Evolutionary conservation across 129 eudicot genomes (phyloP), one percentile per base, ranked within the genome.

Genomic region (Smallanthus sonchifolius): DNA sequence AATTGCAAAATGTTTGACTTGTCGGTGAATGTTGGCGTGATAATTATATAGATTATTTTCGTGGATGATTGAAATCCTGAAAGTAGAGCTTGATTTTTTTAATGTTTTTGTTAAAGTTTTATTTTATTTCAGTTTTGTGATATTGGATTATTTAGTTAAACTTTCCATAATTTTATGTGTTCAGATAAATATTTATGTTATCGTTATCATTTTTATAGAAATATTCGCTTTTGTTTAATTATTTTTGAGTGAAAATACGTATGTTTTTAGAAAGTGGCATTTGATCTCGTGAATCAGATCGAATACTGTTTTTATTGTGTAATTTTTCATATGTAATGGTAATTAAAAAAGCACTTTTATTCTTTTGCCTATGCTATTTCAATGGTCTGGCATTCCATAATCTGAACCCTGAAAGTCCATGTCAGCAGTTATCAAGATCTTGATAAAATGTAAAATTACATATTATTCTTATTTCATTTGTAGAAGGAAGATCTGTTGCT

Each of bases 401-500:
- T n/a, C n/a, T n/a, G n/a, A n/a, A 57, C 11, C 32, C 37, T 7
- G 37, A 14, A 30, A 38, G 52, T 19, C 13, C 35, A 56, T n/a
- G n/a, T 20, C 40, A 60, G 39, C 40, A 10, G 67, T 75, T 2
- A 4, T 45, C 79, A 63, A 34, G 10, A 28, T 64, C 10, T 17
- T 37, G 49, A 35, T 63, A 14, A 20, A 37, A 52, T 44, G 60
- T 61, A 30, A 60, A 63, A 0, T 70, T 48, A 9, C 67, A 24
- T 24, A 47, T 38, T 51, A 8, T 38, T 38, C 47, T 39, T 35
- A 7, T 45, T 78, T 7, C 15, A 14, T 51, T 37, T 80, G 83
- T 71, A 94, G 96, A 85, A 76, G 96, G 96, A 39, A 81, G 84
- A 86, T 85, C 88, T 38, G 85, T 76, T 56, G 91, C 92, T 56